A percentile compares a stretch with the other conserved stretches of the same genome.
phyloP scores from a whole-genome alignment of 2,329 filamentous ascomycete species.

The Colletotrichum gloeosporioides region DNA sequence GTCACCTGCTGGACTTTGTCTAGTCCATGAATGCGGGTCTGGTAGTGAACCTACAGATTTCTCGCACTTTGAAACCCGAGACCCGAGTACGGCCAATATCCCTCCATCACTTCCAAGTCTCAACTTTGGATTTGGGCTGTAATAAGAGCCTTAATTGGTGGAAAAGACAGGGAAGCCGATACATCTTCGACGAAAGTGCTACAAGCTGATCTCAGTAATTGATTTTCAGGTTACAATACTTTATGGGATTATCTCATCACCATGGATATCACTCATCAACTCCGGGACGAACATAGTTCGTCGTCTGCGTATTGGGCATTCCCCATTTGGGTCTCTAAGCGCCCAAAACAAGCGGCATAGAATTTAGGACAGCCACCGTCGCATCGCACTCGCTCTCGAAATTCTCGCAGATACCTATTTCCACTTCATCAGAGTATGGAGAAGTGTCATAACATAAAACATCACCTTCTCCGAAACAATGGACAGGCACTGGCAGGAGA shows the following conservation, averaged over 20 bases:
- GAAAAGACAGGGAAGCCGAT: neutral
- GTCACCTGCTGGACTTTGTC: neutral
- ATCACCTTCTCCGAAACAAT: neutral
- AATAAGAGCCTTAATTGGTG: neutral
- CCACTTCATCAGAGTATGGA: neutral
- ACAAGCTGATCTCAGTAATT: neutral
- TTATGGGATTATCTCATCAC: neutral
- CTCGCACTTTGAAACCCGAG: neutral
- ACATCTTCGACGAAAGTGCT: neutral
- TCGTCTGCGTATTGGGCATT: neutral
- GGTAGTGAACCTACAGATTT: neutral
- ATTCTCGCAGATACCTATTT: neutral
- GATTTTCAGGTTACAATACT: neutral
- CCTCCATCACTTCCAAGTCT: neutral
- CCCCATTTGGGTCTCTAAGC: neutral
- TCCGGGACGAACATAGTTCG: too few relatives aligned
- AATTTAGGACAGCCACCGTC: neutral
- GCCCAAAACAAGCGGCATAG: neutral
- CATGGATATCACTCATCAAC: neutral
- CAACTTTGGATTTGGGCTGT: neutral
- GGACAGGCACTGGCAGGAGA: rapidly evolving
- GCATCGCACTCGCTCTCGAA: neutral
- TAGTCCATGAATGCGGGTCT: neutral
- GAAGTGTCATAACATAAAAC: neutral
- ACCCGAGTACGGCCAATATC: neutral